Base-by-base conservation (phyloP, 2,329 filamentous ascomycete genomes). In the Aspergillus pseudotamarii region DNA sequence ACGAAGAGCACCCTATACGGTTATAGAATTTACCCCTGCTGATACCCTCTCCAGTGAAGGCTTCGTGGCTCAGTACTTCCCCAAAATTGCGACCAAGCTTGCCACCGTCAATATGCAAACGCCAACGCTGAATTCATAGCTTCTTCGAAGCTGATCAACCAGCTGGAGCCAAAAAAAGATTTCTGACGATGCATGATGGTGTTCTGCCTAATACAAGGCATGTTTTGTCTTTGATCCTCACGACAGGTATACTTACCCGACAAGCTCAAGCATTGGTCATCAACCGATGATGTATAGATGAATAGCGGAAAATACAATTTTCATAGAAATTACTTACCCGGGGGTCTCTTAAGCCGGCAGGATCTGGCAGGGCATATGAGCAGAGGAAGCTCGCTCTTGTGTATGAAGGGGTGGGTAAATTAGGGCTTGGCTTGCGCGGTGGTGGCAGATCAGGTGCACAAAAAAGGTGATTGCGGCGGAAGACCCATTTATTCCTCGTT, bases 1-100 rank as follows among this genome's bases (percentile, higher is more conserved):
- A 73, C 65, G 72, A 19, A 54, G 9, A 51, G 6, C 16, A 38
- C 46, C 8, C 32, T 34, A 23, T 19, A n/a, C 45, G 43, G n/a
- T 50, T 11, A 48, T 26, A 14, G 10, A 60, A 61, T 30, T 38
- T 43, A 60, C 46, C 23, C 10, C 12, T 67, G 62, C 48, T 51
- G 19, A 51, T 32, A 60, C 41, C 16, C 21, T 60, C 48, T 57
- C 32, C 59, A 90, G 88, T 30, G 91, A 94, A 79, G 89, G 89
- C 19, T 91, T 94, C 71, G 88, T 93, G 59, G 87, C 91, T 64
- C 86, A 91, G 72, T 94, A 93, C 77, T 93, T 94, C 75, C 80
- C 84, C 23, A 88, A 86, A 73, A 89, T 94, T 83, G 84, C 91
- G 71, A 72, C 78, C 38, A 88, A 85, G 76, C 80, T 85, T 34